Conservation (phyloP, 345 rosid genomes). For the Melastoma malabathricum region DNA sequence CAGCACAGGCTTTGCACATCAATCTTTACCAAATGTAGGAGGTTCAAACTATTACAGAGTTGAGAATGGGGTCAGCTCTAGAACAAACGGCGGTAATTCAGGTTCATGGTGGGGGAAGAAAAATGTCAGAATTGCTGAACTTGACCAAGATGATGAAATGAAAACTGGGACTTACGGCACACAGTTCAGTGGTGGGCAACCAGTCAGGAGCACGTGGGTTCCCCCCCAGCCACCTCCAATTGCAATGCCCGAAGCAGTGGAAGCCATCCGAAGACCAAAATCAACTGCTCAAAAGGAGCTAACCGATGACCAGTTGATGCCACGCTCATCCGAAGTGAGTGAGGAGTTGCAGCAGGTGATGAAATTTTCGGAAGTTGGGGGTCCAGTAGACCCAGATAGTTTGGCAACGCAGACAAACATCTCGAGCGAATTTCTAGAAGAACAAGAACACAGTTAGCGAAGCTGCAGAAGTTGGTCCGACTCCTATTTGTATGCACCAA, state of each 20-base stretch:
- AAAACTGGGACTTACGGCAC: constrained; percentile 20
- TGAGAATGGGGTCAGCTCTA: constrained; percentile 28
- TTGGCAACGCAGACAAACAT: constrained; percentile 11
- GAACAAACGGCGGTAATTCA: constrained; percentile 17
- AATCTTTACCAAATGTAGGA: constrained; percentile 20
- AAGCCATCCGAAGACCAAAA: constrained; percentile 85
- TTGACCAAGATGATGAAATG: constrained; percentile 42
- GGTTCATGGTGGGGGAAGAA: constrained; percentile 72
- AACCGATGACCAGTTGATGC: constrained; percentile 23
- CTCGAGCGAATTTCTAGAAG: constrained; percentile 47
- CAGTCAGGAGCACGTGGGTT: constrained; percentile 68
- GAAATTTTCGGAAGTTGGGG: constrained; percentile 57
- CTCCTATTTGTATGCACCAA: neutral
- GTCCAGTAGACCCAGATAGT: constrained; percentile 18
- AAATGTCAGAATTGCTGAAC: constrained; percentile 44
- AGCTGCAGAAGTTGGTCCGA: neutral
- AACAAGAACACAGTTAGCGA: constrained; percentile 24
- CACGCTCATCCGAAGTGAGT: constrained; percentile 17
- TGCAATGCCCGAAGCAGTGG: constrained; percentile 85
- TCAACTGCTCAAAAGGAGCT: constrained; percentile 44
- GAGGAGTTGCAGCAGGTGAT: constrained; percentile 73
- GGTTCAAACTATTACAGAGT: constrained; percentile 23
- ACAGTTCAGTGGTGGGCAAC: constrained; percentile 32
- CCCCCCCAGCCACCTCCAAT: constrained; percentile 96
- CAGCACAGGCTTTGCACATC: constrained; percentile 23